phyloP scores from a whole-genome alignment of 1,284 basidiomycete species.

The Puccinia brachypodii region DNA sequence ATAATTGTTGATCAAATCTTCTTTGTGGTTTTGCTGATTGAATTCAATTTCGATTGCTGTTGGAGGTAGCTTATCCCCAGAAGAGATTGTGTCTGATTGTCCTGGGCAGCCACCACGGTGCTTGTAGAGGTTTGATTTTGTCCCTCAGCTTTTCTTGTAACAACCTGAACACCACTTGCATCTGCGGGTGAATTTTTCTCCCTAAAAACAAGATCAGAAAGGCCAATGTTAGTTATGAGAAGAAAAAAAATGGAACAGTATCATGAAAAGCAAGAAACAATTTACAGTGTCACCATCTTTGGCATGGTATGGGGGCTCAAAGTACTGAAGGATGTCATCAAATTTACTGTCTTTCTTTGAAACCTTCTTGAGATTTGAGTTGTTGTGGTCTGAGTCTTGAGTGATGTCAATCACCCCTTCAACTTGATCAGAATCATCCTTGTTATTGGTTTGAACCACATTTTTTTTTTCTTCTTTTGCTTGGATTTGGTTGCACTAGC shows the following conservation, averaged over 20 bases:
- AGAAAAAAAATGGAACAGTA: too few relatives aligned
- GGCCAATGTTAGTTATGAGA: too few relatives aligned
- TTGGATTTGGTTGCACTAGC: not conserved
- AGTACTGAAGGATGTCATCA: constrained; percentile 1
- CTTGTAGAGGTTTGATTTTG: not conserved
- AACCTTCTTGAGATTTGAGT: not conserved
- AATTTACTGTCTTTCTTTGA: not conserved
- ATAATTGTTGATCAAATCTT: not conserved
- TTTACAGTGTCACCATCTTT: not conserved
- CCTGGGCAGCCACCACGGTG: not conserved
- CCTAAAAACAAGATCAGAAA: not conserved
- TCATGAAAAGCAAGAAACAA: not conserved
- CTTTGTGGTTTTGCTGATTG: not conserved
- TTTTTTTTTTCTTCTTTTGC: not conserved
- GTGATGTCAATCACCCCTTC: not conserved
- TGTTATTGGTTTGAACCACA: not conserved
- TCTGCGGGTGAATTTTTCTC: not conserved
- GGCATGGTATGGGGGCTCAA: not conserved
- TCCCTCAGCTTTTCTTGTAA: not conserved
- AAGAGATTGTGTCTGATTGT: not conserved
- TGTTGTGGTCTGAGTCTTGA: not conserved
- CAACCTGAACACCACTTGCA: not conserved
- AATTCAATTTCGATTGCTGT: not conserved
- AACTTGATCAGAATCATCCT: not conserved
- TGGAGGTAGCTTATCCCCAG: not conserved